Conservation (phyloP, 176 grass and related monocot species). For the Urochloa ruziziensis region DNA sequence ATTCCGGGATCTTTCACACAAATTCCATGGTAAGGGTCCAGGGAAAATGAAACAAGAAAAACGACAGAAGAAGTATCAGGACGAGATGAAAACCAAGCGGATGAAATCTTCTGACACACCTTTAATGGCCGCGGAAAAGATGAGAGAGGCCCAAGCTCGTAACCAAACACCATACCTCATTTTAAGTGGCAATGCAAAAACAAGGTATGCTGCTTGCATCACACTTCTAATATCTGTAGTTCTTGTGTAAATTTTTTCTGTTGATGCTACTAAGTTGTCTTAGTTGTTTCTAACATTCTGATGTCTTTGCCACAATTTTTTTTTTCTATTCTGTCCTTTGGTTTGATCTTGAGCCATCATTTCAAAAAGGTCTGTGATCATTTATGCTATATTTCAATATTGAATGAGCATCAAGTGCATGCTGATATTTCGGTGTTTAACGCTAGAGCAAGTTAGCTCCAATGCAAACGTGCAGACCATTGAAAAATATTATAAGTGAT, state of each 20-base stretch:
- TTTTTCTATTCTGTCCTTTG: constrained; percentile 15
- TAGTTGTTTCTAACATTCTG: not conserved
- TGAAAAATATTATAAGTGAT: not conserved
- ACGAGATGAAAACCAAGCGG: constrained; percentile 81
- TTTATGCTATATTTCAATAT: not conserved
- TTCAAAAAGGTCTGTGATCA: not conserved
- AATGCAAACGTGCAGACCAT: not conserved
- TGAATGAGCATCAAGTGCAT: not conserved
- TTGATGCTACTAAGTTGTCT: not conserved
- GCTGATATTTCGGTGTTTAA: not conserved
- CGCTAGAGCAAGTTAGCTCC: not conserved
- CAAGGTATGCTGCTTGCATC: constrained; percentile 52
- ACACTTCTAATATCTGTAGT: not conserved
- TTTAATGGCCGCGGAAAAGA: constrained; percentile 75
- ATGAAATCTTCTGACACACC: constrained; percentile 85
- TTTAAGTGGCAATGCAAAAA: constrained; percentile 79
- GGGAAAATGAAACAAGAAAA: constrained; percentile 94
- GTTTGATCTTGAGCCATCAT: not conserved
- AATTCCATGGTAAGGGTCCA: constrained; percentile 94
- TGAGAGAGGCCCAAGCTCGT: constrained; percentile 82
- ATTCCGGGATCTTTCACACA: constrained; percentile 80
- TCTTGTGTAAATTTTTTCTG: not conserved
- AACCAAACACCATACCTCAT: constrained; percentile 80
- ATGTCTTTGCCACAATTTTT: not conserved
- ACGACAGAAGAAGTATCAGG: constrained; percentile 69